Conservation (phyloP, 2,329 filamentous ascomycete species). For the Lithohypha guttulata region DNA sequence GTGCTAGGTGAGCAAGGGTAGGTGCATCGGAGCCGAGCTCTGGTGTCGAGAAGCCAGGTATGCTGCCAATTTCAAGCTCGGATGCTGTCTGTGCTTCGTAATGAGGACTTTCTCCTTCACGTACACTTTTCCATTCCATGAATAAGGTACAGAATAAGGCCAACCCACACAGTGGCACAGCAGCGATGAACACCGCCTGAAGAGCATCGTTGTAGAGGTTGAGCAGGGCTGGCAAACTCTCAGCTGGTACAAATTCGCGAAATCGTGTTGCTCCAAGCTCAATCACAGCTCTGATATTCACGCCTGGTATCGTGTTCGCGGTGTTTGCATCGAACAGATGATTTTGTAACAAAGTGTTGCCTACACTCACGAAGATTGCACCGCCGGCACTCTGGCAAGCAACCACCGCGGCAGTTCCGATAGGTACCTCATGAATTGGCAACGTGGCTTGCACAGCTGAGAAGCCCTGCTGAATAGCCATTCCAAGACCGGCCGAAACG, state of each 20-base stretch:
- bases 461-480: constrained; percentile 18
- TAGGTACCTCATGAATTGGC: constrained; percentile 15
- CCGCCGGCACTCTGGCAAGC: constrained; percentile 18
- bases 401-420: constrained; percentile 18
- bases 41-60: neutral
- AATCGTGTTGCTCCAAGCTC: constrained; percentile 15
- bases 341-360: constrained; percentile 19
- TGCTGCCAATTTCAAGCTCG: neutral
- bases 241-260: constrained; percentile 11
- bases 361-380: constrained; percentile 20
- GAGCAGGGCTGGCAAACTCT: constrained; percentile 12
- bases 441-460: constrained; percentile 19
- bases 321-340: constrained; percentile 11
- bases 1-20: constrained; percentile 1
- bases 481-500: constrained; percentile 20
- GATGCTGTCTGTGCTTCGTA: neutral
- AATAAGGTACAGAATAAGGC: constrained; percentile 14
- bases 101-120: neutral
- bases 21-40: neutral
- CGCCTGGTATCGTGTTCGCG: constrained; percentile 10
- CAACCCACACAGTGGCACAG: constrained; percentile 11
- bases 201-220: constrained; percentile 15
- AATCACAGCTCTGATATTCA: constrained; percentile 13
- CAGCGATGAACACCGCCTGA: constrained; percentile 14
- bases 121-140: constrained; percentile 2